Conservation (phyloP, 2,329 filamentous ascomycete genomes). For the Aspergillus vadensis region DNA sequence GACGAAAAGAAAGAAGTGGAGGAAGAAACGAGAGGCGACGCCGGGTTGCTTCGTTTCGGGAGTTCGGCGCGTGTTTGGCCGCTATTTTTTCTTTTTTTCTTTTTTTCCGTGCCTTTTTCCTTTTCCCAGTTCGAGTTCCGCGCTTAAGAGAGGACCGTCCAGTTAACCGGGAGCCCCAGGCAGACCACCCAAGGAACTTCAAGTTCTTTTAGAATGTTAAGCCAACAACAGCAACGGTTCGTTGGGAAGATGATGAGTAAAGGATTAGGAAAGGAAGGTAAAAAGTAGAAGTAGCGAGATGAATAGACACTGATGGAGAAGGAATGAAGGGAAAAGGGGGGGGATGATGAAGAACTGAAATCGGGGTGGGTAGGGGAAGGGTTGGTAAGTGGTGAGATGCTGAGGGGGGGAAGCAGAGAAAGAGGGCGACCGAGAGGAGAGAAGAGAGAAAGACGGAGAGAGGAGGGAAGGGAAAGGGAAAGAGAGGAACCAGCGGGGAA, state of each 20-base stretch:
- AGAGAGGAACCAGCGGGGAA: slow-evolving; percentile 2
- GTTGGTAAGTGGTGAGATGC: slow-evolving; percentile 23
- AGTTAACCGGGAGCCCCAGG: slow-evolving; percentile 6
- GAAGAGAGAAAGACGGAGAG: slow-evolving; percentile 16
- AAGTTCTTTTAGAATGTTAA: slow-evolving; percentile 1
- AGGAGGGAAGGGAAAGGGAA: neutral
- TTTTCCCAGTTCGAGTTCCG: neutral
- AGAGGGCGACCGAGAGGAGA: slow-evolving; percentile 20
- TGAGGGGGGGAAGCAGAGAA: slow-evolving; percentile 22
- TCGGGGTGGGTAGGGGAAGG: slow-evolving; percentile 18
- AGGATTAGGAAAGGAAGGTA: slow-evolving; percentile 14
- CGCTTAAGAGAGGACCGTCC: slow-evolving; percentile 5
- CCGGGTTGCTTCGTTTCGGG: slow-evolving; percentile 20
- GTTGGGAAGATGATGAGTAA: slow-evolving; percentile 11
- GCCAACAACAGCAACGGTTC: neutral
- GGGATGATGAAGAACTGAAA: slow-evolving; percentile 32
- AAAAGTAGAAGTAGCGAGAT: slow-evolving; percentile 1
- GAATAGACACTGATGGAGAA: slow-evolving; percentile 8
- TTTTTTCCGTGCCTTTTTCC: slow-evolving; percentile 18
- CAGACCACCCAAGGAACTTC: slow-evolving; percentile 12
- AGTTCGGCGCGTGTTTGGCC: slow-evolving; percentile 24
- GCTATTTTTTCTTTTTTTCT: slow-evolving; percentile 14
- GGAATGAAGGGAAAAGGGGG: slow-evolving; percentile 7
- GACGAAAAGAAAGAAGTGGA: slow-evolving; percentile 29
- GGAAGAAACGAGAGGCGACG: slow-evolving; percentile 31